phyloP scores from a whole-genome alignment of 768 basidiomycete genomes.

The Sporobolomyces pararoseus region DNA sequence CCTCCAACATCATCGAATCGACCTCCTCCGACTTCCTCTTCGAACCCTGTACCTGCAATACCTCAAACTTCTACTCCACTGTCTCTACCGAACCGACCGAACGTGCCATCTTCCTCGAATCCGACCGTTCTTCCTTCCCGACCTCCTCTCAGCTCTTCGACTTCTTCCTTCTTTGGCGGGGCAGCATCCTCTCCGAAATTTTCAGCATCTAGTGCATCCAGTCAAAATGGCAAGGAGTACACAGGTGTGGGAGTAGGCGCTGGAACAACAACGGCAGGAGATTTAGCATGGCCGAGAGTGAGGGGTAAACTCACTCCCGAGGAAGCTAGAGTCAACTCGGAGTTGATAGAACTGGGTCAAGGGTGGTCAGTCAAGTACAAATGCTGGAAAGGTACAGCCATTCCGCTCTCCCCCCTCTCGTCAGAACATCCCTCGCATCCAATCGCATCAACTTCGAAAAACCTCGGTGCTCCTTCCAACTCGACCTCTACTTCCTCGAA shows the following conservation, averaged over 20 bases:
- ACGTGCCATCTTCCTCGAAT: not conserved
- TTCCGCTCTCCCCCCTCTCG: conserved; percentile 1
- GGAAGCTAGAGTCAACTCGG: not conserved
- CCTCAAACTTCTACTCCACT: not conserved
- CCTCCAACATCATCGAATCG: not conserved
- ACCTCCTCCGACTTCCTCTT: not conserved
- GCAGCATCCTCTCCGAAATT: not conserved
- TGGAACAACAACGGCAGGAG: too few species aligned
- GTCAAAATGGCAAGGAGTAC: not conserved
- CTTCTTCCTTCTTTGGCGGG: not conserved
- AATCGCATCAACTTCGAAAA: not conserved
- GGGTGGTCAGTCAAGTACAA: conserved; percentile 30
- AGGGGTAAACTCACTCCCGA: not conserved
- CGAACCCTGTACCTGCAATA: not conserved
- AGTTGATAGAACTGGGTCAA: conserved; percentile 23
- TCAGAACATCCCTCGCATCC: too few species aligned
- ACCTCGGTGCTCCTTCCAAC: not conserved
- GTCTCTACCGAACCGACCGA: conserved; percentile 9
- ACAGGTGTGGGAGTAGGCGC: not conserved
- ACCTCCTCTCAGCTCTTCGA: not conserved
- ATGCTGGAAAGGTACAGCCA: conserved; percentile 25
- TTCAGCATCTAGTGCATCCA: not conserved
- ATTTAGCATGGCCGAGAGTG: conserved; percentile 7
- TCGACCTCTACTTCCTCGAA: not conserved
- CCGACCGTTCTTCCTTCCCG: not conserved